These are phyloP conservation scores for Malus orientalis DNA, from an alignment of 306 rosid species.

Conservation along the genomic window DNA sequence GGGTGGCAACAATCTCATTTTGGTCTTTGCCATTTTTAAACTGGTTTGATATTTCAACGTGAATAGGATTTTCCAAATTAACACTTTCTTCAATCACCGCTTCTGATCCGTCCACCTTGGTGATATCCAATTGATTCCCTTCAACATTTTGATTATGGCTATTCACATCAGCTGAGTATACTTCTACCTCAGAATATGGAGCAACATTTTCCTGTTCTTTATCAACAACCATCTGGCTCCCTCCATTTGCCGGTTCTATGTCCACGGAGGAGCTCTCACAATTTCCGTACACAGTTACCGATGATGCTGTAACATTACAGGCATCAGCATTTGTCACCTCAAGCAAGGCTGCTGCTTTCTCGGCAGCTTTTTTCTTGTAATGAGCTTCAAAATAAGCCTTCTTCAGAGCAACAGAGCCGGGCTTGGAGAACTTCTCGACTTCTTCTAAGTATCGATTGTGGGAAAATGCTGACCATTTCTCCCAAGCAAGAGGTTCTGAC, in stretches of 20 bases:
- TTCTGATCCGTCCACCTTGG: constrained; percentile 25
- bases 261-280: constrained; percentile 1
- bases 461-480: constrained; percentile 74
- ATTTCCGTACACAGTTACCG: constrained; percentile 15
- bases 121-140: constrained; percentile 23
- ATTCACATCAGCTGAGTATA: constrained; percentile 13
- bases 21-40: constrained; percentile 26
- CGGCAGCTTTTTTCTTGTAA: constrained; percentile 72
- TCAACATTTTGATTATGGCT: constrained; percentile 12
- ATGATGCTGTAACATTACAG: constrained; percentile 9
- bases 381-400: constrained; percentile 92
- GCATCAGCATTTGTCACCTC: constrained; percentile 34
- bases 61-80: constrained; percentile 13
- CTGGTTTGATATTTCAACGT: constrained; percentile 19
- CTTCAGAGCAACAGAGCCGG: constrained; percentile 88
- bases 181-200: constrained; percentile 15
- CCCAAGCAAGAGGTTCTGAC: constrained; percentile 77
- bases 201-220: constrained; percentile 19
- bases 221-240: constrained; percentile 10
- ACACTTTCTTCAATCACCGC: constrained; percentile 14
- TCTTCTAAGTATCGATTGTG: constrained; percentile 81
- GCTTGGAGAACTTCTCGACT: constrained; percentile 67
- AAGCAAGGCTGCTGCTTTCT: constrained; percentile 45
- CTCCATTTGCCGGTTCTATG: constrained; percentile 1
- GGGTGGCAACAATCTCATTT: constrained; percentile 7